Conservation (phyloP, 2,329 filamentous ascomycete genomes). For the Clonostachys chloroleuca region DNA sequence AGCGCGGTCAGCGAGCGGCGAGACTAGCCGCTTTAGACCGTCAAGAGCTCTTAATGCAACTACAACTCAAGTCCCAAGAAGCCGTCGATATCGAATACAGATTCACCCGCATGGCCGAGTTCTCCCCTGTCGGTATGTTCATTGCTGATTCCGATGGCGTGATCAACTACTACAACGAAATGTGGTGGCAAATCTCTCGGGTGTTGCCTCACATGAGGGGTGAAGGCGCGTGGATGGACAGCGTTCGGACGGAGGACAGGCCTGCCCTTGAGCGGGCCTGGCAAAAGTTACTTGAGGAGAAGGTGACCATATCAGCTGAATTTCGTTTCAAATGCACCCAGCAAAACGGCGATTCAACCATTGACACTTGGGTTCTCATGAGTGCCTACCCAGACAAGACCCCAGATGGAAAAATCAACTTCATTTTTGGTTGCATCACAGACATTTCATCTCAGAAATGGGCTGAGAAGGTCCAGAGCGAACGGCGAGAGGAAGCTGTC, state of each 20-base stretch:
- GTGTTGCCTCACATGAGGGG: slow-evolving; percentile 41
- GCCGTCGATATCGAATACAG: slow-evolving; percentile 67
- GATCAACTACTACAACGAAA: slow-evolving; percentile 79
- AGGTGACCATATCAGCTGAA: slow-evolving; percentile 62
- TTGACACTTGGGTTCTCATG: slow-evolving; percentile 75
- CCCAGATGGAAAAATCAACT: slow-evolving; percentile 59
- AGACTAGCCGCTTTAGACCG: slow-evolving; percentile 71
- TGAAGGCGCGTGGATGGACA: slow-evolving; percentile 67
- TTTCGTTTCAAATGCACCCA: slow-evolving; percentile 71
- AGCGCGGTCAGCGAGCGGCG: slow-evolving; percentile 67
- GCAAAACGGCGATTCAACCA: slow-evolving; percentile 51
- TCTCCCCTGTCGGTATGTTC: slow-evolving; percentile 80
- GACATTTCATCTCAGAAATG: slow-evolving; percentile 85
- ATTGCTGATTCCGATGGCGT: slow-evolving; percentile 69
- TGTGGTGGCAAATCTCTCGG: slow-evolving; percentile 68
- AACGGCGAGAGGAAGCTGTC: slow-evolving; percentile 74
- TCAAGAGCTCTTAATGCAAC: slow-evolving; percentile 71
- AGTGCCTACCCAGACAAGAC: slow-evolving; percentile 71
- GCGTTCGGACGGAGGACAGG: slow-evolving; percentile 63
- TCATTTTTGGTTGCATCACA: slow-evolving; percentile 76
- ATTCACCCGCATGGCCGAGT: slow-evolving; percentile 81
- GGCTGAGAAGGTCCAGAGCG: slow-evolving; percentile 75
- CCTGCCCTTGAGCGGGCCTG: slow-evolving; percentile 55
- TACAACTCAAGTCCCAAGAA: slow-evolving; percentile 60
- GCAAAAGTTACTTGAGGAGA: slow-evolving; percentile 56